Base-by-base conservation (phyloP, 495 filamentous ascomycete genomes). In the Mytilinidion resinicola region DNA sequence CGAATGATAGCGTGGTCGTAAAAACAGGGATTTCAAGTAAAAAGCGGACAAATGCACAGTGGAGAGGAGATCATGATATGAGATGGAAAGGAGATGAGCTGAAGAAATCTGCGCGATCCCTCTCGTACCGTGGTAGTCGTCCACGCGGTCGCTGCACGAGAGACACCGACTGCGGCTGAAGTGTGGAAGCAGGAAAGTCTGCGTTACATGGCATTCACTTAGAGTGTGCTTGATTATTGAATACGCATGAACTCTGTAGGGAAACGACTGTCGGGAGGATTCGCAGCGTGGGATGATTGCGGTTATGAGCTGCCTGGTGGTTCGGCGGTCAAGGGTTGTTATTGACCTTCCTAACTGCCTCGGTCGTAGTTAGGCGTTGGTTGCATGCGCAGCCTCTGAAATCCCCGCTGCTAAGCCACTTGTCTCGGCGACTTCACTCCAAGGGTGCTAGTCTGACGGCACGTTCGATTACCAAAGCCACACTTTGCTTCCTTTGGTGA, bases 331-430 rank as follows among this genome's bases (percentile, higher is more conserved):
- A 20, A 17, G 46, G 46, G 8, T 19, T 25, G 1, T 11, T 49
- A 25, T 25, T 25, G 46, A 33, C 46, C 46, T 25, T 49, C 19
- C 19, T 49, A 49, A 49, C 46, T 49, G 46, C 46, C 17, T 48
- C n/a, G 14, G 46, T 49, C 21, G 9, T 49, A 49, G 46, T 17
- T 19, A 30, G 6, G 21, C 5, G 12, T 49, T 9, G 46, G 25
- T 6, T 2, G 25, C 25, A 30, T 30, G 25, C 25, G 6, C 6
- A 30, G 25, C 25, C 25, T 30, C 3, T 30, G 6, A 30, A 3
- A 30, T 30, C 25, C 25, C 25, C 25, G 25, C 25, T 6, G 25
- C 25, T 30, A 30, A 30, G 25, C 25, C 25, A 30, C 25, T 30
- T n/a, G n/a, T n/a, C 25, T 30, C 25, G 25, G 25, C 25, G 25